phyloP scores from a whole-genome alignment of 495 filamentous ascomycete species.

The Penicillium maclennaniae region DNA sequence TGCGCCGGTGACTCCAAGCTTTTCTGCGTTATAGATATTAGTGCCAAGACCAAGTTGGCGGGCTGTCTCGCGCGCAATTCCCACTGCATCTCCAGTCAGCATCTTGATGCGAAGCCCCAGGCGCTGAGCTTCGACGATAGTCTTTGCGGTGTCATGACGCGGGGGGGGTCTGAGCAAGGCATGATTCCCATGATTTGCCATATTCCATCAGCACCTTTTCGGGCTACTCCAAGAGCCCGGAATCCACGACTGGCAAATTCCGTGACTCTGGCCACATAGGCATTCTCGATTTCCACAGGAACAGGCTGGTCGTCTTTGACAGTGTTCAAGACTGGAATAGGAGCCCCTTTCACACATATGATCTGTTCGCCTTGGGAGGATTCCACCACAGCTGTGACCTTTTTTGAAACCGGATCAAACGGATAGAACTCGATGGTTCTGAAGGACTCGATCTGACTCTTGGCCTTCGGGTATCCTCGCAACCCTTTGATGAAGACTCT shows the following conservation, averaged over 20 bases:
- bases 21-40: constrained; percentile 91
- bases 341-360: constrained; percentile 87
- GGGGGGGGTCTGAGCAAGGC: constrained; percentile 92
- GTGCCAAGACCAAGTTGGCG: constrained; percentile 87
- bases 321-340: constrained; percentile 76
- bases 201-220: constrained; percentile 67
- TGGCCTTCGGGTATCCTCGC: constrained; percentile 72
- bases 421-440: constrained; percentile 76
- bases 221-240: constrained; percentile 86
- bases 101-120: constrained; percentile 92
- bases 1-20: constrained; percentile 76
- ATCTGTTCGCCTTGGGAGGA: constrained; percentile 76
- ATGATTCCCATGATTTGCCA: constrained; percentile 95
- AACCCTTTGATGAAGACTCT: constrained; percentile 87
- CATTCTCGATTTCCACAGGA: constrained; percentile 65
- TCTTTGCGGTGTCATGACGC: constrained; percentile 85
- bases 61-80: constrained; percentile 87
- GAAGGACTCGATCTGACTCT: constrained; percentile 70
- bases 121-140: constrained; percentile 81
- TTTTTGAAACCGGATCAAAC: constrained; percentile 94
- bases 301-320: constrained; percentile 78
- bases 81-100: constrained; percentile 94
- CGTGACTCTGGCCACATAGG: constrained; percentile 84
- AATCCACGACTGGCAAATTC: constrained; percentile 91
- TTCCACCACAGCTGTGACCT: constrained; percentile 79